These are phyloP conservation scores for Ogataea paraovalis DNA, from an alignment of 805 yeast species.

Conservation along the genomic window DNA sequence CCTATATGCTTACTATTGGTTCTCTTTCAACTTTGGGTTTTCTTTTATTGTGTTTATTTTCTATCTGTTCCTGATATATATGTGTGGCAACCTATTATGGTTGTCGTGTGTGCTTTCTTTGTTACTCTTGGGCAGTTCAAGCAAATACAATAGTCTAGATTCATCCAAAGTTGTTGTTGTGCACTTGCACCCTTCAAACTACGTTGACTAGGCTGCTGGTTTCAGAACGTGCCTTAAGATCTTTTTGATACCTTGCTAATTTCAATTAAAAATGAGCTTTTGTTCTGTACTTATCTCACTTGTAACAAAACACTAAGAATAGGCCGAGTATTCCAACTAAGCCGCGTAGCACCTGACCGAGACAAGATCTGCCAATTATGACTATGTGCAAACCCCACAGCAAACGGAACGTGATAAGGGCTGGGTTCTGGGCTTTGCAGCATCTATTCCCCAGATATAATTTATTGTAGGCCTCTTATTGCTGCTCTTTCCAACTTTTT, in stretches of 20 bases:
- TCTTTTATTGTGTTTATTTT: slow-evolving; percentile 1
- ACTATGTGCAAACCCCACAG: neutral
- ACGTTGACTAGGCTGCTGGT: slow-evolving; percentile 2
- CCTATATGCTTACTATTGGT: neutral
- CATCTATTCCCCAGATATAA: neutral
- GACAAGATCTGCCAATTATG: neutral
- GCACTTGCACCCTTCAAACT: slow-evolving; percentile 20
- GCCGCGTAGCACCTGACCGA: no score
- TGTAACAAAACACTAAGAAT: no score
- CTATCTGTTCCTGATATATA: neutral
- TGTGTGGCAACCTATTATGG: neutral
- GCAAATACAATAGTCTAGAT: neutral
- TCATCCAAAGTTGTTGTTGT: slow-evolving; percentile 1
- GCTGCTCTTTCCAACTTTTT: neutral
- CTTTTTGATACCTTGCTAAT: neutral
- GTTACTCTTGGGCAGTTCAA: neutral
- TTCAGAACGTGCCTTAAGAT: slow-evolving; percentile 2
- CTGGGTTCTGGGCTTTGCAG: neutral
- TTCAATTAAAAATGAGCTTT: neutral
- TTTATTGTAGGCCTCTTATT: neutral
- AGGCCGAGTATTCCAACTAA: no score
- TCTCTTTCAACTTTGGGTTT: neutral
- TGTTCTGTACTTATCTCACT: neutral
- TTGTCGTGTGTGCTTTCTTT: neutral
- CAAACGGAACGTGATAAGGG: neutral